Percentiles rank a stretch among this genome's conserved stretches.
Conservation (phyloP, 164 flowering plant genomes). For the Magnolia kwangsiensis region DNA sequence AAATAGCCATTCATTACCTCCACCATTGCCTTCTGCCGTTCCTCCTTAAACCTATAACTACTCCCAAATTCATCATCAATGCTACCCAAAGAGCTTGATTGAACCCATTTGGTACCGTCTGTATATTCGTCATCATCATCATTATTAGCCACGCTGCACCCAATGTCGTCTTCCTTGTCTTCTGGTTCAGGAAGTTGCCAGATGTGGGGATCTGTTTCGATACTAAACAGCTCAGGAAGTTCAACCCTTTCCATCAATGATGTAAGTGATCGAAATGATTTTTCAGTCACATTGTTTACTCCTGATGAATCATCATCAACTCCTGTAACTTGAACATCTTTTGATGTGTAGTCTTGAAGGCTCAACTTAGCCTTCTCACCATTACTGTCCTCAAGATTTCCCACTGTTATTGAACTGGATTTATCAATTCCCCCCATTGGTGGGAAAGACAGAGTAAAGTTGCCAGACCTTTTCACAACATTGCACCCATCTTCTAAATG, state of each 20-base stretch:
- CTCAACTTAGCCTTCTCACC: background rate
- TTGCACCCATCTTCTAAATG: conserved; percentile 7
- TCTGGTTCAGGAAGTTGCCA: conserved; percentile 89
- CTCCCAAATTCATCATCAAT: conserved; percentile 35
- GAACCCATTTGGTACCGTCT: conserved; percentile 60
- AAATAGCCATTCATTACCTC: conserved; percentile 65
- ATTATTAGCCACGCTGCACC: conserved; percentile 47
- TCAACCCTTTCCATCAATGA: conserved; percentile 19
- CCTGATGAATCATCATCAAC: background rate
- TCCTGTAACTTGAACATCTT: conserved; percentile 19
- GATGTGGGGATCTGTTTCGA: conserved; percentile 33
- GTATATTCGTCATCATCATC: conserved; percentile 65
- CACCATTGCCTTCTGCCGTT: conserved; percentile 47
- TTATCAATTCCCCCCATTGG: conserved; percentile 18
- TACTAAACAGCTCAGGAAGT: conserved; percentile 21
- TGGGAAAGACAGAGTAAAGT: conserved; percentile 6
- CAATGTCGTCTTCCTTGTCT: conserved; percentile 60
- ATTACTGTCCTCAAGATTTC: conserved; percentile 11
- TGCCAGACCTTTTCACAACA: background rate
- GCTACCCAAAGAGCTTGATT: conserved; percentile 47
- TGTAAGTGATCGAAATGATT: background rate
- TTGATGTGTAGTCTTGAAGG: conserved; percentile 1
- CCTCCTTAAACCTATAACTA: conserved; percentile 46
- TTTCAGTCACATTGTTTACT: background rate
- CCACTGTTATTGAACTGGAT: conserved; percentile 13